phyloP scores from a whole-genome alignment of 1,139 yeast genomes.

The Groenewaldozyma auringiensis region DNA sequence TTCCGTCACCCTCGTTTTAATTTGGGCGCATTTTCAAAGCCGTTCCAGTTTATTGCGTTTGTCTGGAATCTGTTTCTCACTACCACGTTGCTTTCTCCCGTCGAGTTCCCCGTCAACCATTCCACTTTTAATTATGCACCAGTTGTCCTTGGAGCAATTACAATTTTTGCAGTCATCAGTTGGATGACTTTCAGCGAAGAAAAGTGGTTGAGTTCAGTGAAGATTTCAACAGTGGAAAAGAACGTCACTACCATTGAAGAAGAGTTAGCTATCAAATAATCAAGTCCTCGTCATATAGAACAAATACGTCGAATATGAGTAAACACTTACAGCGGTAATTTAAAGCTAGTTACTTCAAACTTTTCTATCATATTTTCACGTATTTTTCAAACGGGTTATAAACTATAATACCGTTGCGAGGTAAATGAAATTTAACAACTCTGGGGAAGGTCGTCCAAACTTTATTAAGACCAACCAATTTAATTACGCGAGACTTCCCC shows the following conservation, averaged over 20 bases:
- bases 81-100: conserved; percentile 62
- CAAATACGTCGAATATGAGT: no score
- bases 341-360: no score
- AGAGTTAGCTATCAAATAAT: not conserved
- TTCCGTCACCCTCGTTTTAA: conserved; percentile 17
- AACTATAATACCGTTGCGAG: no score
- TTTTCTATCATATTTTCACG: no score
- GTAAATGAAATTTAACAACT: not conserved
- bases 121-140: conserved; percentile 64
- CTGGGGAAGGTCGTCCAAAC: not conserved
- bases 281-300: no score
- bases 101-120: conserved; percentile 53
- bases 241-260: not conserved
- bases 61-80: conserved; percentile 54
- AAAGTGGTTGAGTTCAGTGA: conserved; percentile 17
- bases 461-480: not conserved
- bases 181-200: conserved; percentile 36
- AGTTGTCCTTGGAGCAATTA: conserved; percentile 53
- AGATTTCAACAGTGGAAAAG: not conserved
- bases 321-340: no score
- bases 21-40: conserved; percentile 20
- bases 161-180: conserved; percentile 46
- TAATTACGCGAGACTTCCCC: not conserved
- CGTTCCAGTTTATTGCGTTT: conserved; percentile 36
- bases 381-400: no score